Evolutionary conservation across 2,329 filamentous ascomycete genomes (phyloP), one percentile per base, ranked within the genome.

Genomic region (Fusarium verrucosum): DNA sequence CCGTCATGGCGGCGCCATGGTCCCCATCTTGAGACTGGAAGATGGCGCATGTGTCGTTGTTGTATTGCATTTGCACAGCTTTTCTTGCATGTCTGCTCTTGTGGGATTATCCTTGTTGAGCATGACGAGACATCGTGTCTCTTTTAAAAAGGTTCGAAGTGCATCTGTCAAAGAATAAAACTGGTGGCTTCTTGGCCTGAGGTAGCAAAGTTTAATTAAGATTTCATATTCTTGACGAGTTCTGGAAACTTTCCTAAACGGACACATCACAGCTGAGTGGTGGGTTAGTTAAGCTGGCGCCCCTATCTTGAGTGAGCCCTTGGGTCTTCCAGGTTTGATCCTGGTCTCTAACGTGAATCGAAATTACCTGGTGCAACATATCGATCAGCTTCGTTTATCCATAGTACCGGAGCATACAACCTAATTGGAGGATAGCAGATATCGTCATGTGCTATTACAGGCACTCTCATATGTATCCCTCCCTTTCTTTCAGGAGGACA

Each of bases 311-410:
- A 23, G 22, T 37, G 26, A 45, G 62, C 44, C 43, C 40, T 50
- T 63, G 58, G 30, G 30, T 47, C 44, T 47, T 40, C 32, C 28
- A 46, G 45, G 23, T 61, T 37, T 63, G 49, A 70, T 64, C 68
- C 68, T 44, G 57, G 68, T 56, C 63, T 38, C 40, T 51, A 61
- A 57, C 54, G 51, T 37, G 38, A 44, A 68, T 69, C 51, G 68
- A 70, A 69, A 69, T 70, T 70, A 50, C 58, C 44, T 68, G 57
- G 68, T 70, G 68, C 60, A 66, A 70, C 68, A 65, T 68, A 58
- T 66, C 40, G 53, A 50, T 55, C 62, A 46, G 44, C 40, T 50
- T 47, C 49, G 46, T 46, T 46, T 40, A 53, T 50, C 40, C 62
- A 58, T 65, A 62, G 62, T 58, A 63, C 62, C 62, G 62, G 60